phyloP scores from a whole-genome alignment of 208 protist species.

The Wallacemonas sp. region DNA sequence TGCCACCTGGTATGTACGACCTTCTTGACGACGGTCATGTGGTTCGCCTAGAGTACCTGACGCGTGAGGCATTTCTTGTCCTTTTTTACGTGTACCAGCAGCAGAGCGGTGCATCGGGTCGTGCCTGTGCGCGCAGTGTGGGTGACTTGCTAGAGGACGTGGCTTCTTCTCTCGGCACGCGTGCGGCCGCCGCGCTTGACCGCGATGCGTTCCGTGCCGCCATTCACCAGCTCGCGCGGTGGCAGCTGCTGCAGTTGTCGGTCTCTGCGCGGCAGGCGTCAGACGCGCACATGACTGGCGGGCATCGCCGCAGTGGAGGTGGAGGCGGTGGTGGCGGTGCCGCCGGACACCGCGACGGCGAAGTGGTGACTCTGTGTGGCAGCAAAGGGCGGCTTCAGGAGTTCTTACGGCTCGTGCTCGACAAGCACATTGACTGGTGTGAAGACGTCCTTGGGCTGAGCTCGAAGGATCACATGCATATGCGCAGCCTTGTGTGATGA shows the following conservation, averaged over 20 bases:
- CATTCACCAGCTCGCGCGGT: conserved; percentile 51
- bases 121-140: conserved; percentile 44
- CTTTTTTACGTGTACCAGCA: conserved; percentile 65
- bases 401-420: conserved; percentile 40
- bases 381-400: conserved; percentile 48
- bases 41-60: conserved; percentile 55
- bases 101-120: conserved; percentile 19
- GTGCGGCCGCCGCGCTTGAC: conserved; percentile 62
- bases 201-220: conserved; percentile 46
- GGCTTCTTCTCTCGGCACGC: conserved; percentile 62
- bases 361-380: conserved; percentile 40
- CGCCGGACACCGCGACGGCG: conserved; percentile 4
- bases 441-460: conserved; percentile 51
- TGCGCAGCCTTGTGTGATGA: conserved; percentile 54
- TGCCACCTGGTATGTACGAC: conserved; percentile 41
- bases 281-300: conserved; percentile 3
- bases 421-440: conserved; percentile 37
- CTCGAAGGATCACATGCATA: conserved; percentile 52
- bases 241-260: conserved; percentile 33
- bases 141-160: conserved; percentile 75
- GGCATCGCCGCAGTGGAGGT: background rate
- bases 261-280: conserved; percentile 4
- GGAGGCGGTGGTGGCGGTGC: conserved; percentile 9
- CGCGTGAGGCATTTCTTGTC: conserved; percentile 47
- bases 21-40: conserved; percentile 49